Evolutionary conservation across 768 basidiomycete species (phyloP), one percentile per base, ranked within the genome.

Genomic region (Boletus tomentosulus): DNA sequence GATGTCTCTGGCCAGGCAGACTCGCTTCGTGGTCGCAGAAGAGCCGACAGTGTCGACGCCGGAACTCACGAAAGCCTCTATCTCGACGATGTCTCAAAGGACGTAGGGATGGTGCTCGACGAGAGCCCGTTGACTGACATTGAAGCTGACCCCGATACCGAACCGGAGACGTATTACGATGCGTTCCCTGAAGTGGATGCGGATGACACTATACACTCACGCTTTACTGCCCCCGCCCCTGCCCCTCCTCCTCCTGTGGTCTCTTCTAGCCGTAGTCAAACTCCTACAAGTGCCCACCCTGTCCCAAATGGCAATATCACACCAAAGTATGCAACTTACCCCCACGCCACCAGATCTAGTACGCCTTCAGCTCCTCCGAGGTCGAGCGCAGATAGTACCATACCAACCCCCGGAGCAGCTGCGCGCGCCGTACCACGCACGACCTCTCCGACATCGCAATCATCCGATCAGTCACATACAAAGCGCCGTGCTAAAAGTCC

Each of bases 51-150:
- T 54, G 74, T 82, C 30, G 80, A 82, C 30, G 63, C 80, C 10
- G 79, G 79, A 5, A 70, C 76, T 6, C 74, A 83, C 54, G 85
- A 77, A 43, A 89, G 89, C 60, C 69, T 90, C 50, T 82, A 82
- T 58, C 73, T 92, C 50, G 87, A 90, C 56, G 79, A 89, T 43
- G 80, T 82, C 27, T 71, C 73, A 27, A 66, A 66, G 25, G 73
- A 73, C 41, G 69, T 73, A 19, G 80, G 73, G 12, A 78, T 78
- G 62, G 87, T 92, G 34, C 64, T 90, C 54, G 89, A 93, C 63
- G 90, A 92, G 66, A 73, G 70, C 53, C 89, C 89, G 9, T 74
- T 81, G 46, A 90, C 88, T 9, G 91, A 92, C 70, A 65, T 89
- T 22, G 89, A 90, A 27, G 77, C 72, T 27, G 86, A 72, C 43